These are phyloP conservation scores for Alternaria conjuncta DNA, from an alignment of 2,329 filamentous ascomycete species.

Conservation along the genomic window DNA sequence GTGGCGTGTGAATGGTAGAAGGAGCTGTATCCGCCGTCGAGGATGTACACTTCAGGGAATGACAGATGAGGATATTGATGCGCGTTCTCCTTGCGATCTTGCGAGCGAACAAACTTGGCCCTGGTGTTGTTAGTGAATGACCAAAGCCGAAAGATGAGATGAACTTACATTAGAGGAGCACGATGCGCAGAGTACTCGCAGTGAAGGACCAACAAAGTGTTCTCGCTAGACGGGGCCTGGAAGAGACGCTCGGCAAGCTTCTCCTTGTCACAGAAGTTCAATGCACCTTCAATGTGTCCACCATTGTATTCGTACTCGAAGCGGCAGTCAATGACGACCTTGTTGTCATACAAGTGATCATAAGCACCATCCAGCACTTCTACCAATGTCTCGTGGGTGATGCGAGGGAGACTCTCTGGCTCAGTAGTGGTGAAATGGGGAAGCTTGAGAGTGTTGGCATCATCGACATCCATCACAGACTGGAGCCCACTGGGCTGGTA, in stretches of 20 bases:
- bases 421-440: conserved; percentile 87
- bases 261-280: conserved; percentile 98
- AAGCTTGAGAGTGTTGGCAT: conserved; percentile 73
- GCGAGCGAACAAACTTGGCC: conserved; percentile 87
- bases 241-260: conserved; percentile 81
- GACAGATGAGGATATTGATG: conserved; percentile 86
- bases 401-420: conserved; percentile 85
- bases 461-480: conserved; percentile 84
- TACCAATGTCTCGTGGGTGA: conserved; percentile 80
- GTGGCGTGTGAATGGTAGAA: conserved; percentile 82
- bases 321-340: conserved; percentile 91
- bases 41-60: conserved; percentile 97
- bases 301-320: conserved; percentile 99
- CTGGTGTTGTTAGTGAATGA: conserved; percentile 42
- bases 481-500: conserved; percentile 66
- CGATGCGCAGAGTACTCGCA: conserved; percentile 98
- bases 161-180: conserved; percentile 80
- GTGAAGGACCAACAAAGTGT: conserved; percentile 88
- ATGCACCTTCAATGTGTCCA: conserved; percentile 88
- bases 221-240: conserved; percentile 64
- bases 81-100: conserved; percentile 84
- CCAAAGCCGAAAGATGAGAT: neutral
- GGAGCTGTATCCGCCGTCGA: conserved; percentile 93
- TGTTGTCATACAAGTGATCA: conserved; percentile 75
- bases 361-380: conserved; percentile 88